Base-by-base conservation (phyloP, 1,284 basidiomycete genomes). In the Agroathelia rolfsii region DNA sequence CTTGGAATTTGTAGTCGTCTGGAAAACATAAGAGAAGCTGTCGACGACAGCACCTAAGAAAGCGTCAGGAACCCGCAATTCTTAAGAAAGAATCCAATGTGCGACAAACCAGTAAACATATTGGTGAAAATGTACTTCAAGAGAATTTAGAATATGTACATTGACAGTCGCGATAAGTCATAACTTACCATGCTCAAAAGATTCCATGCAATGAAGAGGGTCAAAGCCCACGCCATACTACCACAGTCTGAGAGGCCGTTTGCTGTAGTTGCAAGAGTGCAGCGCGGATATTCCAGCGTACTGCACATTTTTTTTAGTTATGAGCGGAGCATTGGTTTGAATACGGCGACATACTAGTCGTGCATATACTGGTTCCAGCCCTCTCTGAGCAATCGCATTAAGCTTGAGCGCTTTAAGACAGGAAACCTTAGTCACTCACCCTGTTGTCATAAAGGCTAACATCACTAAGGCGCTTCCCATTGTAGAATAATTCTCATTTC, bases 341-440 rank as follows among this genome's bases (percentile, higher is more conserved):
- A n/a, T n/a, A 59, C 82, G n/a, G n/a, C n/a, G n/a, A n/a, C n/a
- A 50, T 50, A 84, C 86, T 78, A 92, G 56, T 94, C 85, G 51
- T 95, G 90, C 92, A 94, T 95, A 53, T 81, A 92, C 42, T 81
- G 74, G 53, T 94, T 95, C 90, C 90, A 95, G 0, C 79, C 86
- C 54, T 94, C 90, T 5, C 86, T 89, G 42, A 36, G 34, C 21
- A 5, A 3, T 19, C 26, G 37, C 20, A 30, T 35, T 19, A 38
- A 24, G 6, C n/a, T 21, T 45, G 37, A 33, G 36, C 41, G 24
- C 24, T 23, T 20, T 4, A 22, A 14, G 21, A 6, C 22, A 20
- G 25, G 28, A 24, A 25, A 36, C 40, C 33, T 13, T 17, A 4
- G 40, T 23, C 7, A 56, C 66, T 39, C 51, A 83, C 72, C 82